Percentiles rank a stretch among this genome's conserved stretches.
These are phyloP conservation scores for Knufia petricola DNA, from an alignment of 2,329 filamentous ascomycete species.

Conservation along the genomic window DNA sequence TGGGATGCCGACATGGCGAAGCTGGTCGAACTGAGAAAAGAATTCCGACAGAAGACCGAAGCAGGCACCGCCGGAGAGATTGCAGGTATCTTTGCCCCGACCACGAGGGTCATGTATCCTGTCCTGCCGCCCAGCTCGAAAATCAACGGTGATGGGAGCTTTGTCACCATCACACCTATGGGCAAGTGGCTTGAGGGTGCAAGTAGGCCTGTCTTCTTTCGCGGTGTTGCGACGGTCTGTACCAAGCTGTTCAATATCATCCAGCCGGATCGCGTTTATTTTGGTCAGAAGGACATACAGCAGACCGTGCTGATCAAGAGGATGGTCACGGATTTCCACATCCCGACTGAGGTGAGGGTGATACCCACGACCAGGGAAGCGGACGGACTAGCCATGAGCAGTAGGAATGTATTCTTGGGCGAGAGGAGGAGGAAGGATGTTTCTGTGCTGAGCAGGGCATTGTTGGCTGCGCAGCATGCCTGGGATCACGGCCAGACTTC, in stretches of 20 bases:
- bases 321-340: slow-evolving; percentile 78
- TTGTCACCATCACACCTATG: slow-evolving; percentile 82
- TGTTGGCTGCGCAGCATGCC: slow-evolving; percentile 59
- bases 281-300: slow-evolving; percentile 96
- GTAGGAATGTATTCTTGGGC: slow-evolving; percentile 87
- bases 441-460: slow-evolving; percentile 58
- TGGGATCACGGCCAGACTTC: slow-evolving; percentile 49
- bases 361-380: slow-evolving; percentile 63
- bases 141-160: slow-evolving; percentile 69
- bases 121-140: slow-evolving; percentile 63
- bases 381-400: slow-evolving; percentile 84
- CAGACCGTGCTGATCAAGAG: slow-evolving; percentile 83
- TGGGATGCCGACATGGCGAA: slow-evolving; percentile 67
- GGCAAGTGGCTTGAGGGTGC: slow-evolving; percentile 72
- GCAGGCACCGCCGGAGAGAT: slow-evolving; percentile 48
- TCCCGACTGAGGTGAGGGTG: slow-evolving; percentile 65
- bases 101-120: slow-evolving; percentile 78
- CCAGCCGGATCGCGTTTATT: slow-evolving; percentile 70
- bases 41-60: slow-evolving; percentile 28
- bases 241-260: slow-evolving; percentile 88
- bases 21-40: slow-evolving; percentile 51
- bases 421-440: slow-evolving; percentile 60
- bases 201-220: slow-evolving; percentile 85
- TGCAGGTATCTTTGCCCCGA: slow-evolving; percentile 77
- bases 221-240: slow-evolving; percentile 90